Conservation (phyloP, 257 asterid genomes). For the Nicotiana tabacum region DNA sequence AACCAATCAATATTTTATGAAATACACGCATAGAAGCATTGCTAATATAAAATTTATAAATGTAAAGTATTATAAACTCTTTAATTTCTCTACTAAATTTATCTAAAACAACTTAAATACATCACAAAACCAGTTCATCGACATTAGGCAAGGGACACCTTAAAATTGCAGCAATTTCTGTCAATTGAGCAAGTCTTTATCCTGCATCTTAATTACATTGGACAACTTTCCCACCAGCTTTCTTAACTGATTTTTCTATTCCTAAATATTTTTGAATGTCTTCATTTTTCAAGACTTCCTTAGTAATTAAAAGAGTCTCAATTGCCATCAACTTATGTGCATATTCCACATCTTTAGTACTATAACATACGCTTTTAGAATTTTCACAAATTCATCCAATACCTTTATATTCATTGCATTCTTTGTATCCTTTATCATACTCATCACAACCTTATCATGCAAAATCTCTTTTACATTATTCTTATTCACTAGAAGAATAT, state of each 20-base stretch:
- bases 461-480: not conserved
- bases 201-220: not conserved
- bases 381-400: not conserved
- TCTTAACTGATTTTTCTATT: not conserved
- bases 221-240: not conserved
- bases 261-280: not conserved
- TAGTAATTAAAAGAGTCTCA: not conserved
- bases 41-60: too few species aligned
- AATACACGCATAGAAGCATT: too few species aligned
- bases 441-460: not conserved
- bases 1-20: too few species aligned
- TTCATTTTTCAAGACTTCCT: not conserved
- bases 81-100: not conserved
- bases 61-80: too few species aligned
- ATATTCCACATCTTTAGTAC: not conserved
- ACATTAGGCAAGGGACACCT: not conserved
- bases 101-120: not conserved
- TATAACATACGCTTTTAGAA: not conserved
- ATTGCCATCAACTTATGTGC: not conserved
- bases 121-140: not conserved
- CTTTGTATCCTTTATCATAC: not conserved
- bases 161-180: conserved; percentile 4
- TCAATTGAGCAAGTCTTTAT: not conserved
- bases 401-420: not conserved
- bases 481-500: not conserved